Percentiles rank a stretch among this genome's conserved stretches.
These are phyloP conservation scores for Aciculosporium take DNA, from an alignment of 2,329 filamentous ascomycete genomes.

Conservation along the genomic window DNA sequence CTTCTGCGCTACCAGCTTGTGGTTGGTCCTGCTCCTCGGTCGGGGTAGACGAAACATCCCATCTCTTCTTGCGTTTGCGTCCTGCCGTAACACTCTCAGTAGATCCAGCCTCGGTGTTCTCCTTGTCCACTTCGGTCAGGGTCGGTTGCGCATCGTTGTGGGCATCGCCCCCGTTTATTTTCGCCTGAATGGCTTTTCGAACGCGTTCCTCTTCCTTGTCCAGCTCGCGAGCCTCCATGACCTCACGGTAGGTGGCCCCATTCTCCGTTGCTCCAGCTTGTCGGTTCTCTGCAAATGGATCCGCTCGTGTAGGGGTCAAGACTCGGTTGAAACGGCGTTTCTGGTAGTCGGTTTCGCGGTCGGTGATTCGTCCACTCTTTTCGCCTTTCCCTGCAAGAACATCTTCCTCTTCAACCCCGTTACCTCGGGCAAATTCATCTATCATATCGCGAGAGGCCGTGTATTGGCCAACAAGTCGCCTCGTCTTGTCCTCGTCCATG, in stretches of 20 bases:
- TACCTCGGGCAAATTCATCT: conserved; percentile 78
- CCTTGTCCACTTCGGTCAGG: conserved; percentile 60
- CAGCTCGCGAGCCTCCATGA: conserved; percentile 81
- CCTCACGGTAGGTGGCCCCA: conserved; percentile 71
- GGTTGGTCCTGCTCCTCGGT: conserved; percentile 36
- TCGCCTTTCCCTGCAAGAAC: conserved; percentile 69
- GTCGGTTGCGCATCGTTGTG: conserved; percentile 56
- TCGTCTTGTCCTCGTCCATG: conserved; percentile 61
- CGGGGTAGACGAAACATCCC: conserved; percentile 62
- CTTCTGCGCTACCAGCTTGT: conserved; percentile 33
- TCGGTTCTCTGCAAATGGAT: conserved; percentile 68
- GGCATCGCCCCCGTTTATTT: conserved; percentile 45
- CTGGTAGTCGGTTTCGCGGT: conserved; percentile 94
- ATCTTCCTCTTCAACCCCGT: conserved; percentile 83
- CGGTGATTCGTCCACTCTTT: conserved; percentile 78
- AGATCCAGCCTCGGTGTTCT: conserved; percentile 56
- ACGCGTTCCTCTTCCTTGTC: conserved; percentile 91
- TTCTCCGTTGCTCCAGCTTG: conserved; percentile 53
- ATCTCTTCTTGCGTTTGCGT: conserved; percentile 84
- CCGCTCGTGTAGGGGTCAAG: conserved; percentile 71
- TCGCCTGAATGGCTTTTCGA: conserved; percentile 63
- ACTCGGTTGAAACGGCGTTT: conserved; percentile 84
- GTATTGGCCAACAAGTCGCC: conserved; percentile 83
- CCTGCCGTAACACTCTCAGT: conserved; percentile 47
- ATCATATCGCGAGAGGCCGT: conserved; percentile 86